Percentiles rank a stretch among this genome's conserved stretches.
These are phyloP conservation scores for Zarea fungicola DNA, from an alignment of 2,329 filamentous ascomycete genomes.

Conservation along the genomic window DNA sequence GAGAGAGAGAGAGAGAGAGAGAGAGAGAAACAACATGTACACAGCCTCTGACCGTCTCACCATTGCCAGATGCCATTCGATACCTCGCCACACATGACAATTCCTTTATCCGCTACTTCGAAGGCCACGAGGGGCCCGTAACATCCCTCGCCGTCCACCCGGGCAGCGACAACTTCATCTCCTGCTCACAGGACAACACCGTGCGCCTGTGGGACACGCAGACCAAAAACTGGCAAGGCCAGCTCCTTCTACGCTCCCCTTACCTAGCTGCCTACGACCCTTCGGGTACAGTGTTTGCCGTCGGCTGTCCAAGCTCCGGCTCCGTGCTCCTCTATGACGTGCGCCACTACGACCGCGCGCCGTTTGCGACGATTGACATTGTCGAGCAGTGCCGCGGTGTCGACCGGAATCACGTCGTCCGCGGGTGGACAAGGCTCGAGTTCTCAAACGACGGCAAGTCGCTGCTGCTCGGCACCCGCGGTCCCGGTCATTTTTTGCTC, in stretches of 20 bases:
- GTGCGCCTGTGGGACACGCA: conserved; percentile 86
- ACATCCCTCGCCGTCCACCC: conserved; percentile 82
- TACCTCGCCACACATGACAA: conserved; percentile 94
- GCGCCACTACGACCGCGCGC: conserved; percentile 87
- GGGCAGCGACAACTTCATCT: conserved; percentile 84
- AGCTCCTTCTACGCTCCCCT: conserved; percentile 73
- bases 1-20: too few species aligned
- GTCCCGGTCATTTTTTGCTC: conserved; percentile 81
- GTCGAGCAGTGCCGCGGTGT: conserved; percentile 46
- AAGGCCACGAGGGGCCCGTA: conserved; percentile 79
- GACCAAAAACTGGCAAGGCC: conserved; percentile 73
- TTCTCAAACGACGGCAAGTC: conserved; percentile 95
- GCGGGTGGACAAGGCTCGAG: conserved; percentile 84
- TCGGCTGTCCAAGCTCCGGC: conserved; percentile 76
- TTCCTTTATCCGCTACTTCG: conserved; percentile 92
- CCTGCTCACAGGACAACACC: conserved; percentile 84
- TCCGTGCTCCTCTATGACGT: conserved; percentile 86
- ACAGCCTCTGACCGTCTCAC: too few species aligned
- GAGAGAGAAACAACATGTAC: too few species aligned
- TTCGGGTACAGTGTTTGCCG: conserved; percentile 84
- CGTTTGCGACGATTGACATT: conserved; percentile 82
- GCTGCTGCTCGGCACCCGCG: conserved; percentile 77
- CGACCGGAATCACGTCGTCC: conserved; percentile 53
- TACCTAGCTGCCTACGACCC: conserved; percentile 88
- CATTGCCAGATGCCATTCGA: conserved; percentile 68